Percentiles rank a stretch among this genome's conserved stretches.
These are phyloP conservation scores for Lentinula detonsa DNA, from an alignment of 768 basidiomycete genomes.

Conservation along the genomic window DNA sequence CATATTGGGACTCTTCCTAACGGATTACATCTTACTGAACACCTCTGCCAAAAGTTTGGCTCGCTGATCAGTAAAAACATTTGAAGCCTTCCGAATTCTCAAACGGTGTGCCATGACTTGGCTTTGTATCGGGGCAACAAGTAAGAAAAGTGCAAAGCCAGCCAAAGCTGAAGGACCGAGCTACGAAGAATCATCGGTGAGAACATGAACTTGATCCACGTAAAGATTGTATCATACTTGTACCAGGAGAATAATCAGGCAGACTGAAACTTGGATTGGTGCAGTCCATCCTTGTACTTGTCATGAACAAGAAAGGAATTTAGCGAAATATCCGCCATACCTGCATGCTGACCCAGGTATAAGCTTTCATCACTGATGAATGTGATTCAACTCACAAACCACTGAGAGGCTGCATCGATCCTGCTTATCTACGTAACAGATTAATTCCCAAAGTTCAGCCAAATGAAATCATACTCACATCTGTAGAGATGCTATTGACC, in stretches of 20 bases:
- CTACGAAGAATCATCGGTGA: conserved; percentile 21
- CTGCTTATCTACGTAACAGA: conserved; percentile 38
- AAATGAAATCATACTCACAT: conserved; percentile 34
- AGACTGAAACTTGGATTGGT: conserved; percentile 57
- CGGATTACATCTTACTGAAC: conserved; percentile 32
- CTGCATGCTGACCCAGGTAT: neutral
- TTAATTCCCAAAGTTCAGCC: neutral
- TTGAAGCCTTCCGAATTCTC: conserved; percentile 43
- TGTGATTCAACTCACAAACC: conserved; percentile 48
- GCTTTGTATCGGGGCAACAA: conserved; percentile 59
- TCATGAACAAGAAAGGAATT: neutral
- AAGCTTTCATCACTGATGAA: neutral
- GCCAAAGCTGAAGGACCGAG: conserved; percentile 67
- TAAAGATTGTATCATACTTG: conserved; percentile 28
- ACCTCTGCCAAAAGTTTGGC: conserved; percentile 64
- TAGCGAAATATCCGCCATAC: neutral
- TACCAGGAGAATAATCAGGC: conserved; percentile 50
- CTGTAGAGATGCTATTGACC: conserved; percentile 58
- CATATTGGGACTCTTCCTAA: conserved; percentile 14
- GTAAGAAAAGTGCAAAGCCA: conserved; percentile 60
- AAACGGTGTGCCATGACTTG: conserved; percentile 57
- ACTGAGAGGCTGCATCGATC: conserved; percentile 59
- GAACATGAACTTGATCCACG: too few relatives aligned
- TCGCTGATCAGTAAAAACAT: conserved; percentile 58
- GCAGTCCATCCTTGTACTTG: conserved; percentile 51